A percentile compares a stretch with the other conserved stretches of the same genome.
Conservation (phyloP, 1,284 basidiomycete species). For the Stereum hirsutum region DNA sequence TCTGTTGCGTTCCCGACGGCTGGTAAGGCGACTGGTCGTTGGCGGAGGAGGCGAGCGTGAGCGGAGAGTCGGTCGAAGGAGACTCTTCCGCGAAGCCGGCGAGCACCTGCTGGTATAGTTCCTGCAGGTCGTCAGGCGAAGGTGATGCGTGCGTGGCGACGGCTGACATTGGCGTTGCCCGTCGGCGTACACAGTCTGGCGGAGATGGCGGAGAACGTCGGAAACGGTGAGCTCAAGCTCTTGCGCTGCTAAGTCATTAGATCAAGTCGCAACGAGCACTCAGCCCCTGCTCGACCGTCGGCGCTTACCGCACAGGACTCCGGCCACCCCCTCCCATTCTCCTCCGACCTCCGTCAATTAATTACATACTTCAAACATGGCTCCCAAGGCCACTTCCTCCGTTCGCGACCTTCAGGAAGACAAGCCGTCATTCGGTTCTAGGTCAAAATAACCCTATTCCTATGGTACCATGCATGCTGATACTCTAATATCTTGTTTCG, state of each 20-base stretch:
- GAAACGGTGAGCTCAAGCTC: neutral
- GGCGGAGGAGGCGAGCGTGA: neutral
- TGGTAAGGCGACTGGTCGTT: slow-evolving; percentile 3
- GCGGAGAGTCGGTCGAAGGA: slow-evolving; percentile 6
- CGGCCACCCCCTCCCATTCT: neutral
- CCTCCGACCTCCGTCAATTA: neutral
- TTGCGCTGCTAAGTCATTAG: too few species aligned
- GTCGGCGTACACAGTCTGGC: neutral
- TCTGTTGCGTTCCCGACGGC: slow-evolving; percentile 5
- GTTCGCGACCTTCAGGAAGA: slow-evolving; percentile 1
- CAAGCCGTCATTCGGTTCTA: slow-evolving; percentile 10
- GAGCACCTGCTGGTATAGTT: slow-evolving; percentile 12
- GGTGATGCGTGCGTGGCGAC: slow-evolving; percentile 7
- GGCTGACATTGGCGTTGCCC: slow-evolving; percentile 2
- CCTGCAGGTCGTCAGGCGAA: slow-evolving; percentile 12
- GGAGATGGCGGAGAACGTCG: neutral
- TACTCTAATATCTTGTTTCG: neutral
- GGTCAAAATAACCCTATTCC: slow-evolving; percentile 3
- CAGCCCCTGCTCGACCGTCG: too few species aligned
- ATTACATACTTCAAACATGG: neutral
- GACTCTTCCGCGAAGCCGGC: slow-evolving; percentile 14
- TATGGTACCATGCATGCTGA: neutral
- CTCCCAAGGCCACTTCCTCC: slow-evolving; percentile 7
- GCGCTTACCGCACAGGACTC: neutral
- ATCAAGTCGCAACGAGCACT: too few species aligned